Base-by-base conservation (phyloP, 495 filamentous ascomycete species). In the Penicillium simplicissimum region DNA sequence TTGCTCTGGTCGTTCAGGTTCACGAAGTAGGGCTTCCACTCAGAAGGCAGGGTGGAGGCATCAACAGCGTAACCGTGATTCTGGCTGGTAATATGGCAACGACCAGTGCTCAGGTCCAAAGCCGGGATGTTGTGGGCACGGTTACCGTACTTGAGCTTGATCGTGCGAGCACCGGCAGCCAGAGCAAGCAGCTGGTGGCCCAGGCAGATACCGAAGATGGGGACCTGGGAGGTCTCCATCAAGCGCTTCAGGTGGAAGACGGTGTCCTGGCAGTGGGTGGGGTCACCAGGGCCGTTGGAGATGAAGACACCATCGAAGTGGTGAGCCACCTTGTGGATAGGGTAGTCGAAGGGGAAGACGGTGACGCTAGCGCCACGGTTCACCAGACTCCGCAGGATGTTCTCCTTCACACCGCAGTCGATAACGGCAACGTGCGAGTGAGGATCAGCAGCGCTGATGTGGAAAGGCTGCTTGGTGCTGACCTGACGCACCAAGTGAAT, bases 1-100 rank as follows among this genome's bases (percentile, higher is more conserved):
- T 98, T 98, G 79, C 86, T 90, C 36, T 88, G 88, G 69, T 98
- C 95, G 78, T 97, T 97, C 59, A 97, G 82, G 82, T 98, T 98
- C 69, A 95, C 86, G 71, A 98, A 98, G 81, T 96, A 97, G 71
- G 96, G 94, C 82, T 94, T 95, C 87, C 90, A 99, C 53, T 98
- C 90, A 34, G 75, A 79, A 25, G 89, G 84, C 21, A 99, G 82
- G 10, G 92, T 97, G 56, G 81, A 81, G 10, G 92, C 85, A 70
- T 98, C 95, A 48, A 99, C 93, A 17, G 95, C 95, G 69, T 99
- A 99, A 48, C 95, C 95, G 77, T 99, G 95, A 79, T 99, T 98
- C 82, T 98, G 95, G 69, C 85, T 90, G 48, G 95, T 98, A 78
- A 98, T 98, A 81, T 98, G 95, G 87, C 94, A 98, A 74, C 92